Base-by-base conservation (phyloP, 164 flowering plant genomes). In the Cinnamomum chago region DNA sequence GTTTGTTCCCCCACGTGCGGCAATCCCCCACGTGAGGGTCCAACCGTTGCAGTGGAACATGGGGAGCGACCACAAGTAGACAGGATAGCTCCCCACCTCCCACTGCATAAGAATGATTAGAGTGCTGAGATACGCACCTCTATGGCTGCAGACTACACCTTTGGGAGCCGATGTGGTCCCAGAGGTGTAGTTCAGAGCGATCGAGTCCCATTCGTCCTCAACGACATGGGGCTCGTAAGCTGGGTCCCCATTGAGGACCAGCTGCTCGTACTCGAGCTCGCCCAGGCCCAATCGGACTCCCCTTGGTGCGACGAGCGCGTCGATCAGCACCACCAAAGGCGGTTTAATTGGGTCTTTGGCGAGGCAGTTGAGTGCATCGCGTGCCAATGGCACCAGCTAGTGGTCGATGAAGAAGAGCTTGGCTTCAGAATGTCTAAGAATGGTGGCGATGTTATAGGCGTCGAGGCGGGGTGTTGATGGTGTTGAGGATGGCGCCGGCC, bases 11-110 rank as follows among this genome's bases (percentile, higher is more conserved):
- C 99, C 99, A 0, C 95, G 89, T 0, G 97, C 97, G 0, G 99
- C 99, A 1, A 90, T 66, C 0, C 95, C 99, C 99, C 99, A 95
- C 0, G 98, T 89, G 85, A 93, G 88, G 3, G 97, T 88, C 99
- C 99, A 95, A 0, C 99, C 99, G 40, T 95, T 95, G 84, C 97
- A 90, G 80, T 95, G 99, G 84, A 95, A 95, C 99, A 95, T 95
- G 10, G 98, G 99, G 15, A 95, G 94, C 0, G 98, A 83, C 99
- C 99, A 95, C 0, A 95, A 75, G 68, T 90, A 93, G 1, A 95
- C 97, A 4, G 98, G 90, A 65, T 82, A 88, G 17, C 64, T 85
- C 35, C 86, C 86, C 89, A 95, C 89, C 60, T 87, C 88, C 97
- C 97, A 93, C 0, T 90, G 93, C 5, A 92, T 73, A 2, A 89